A percentile compares a stretch with the other conserved stretches of the same genome.
Evolutionary conservation across 371 early-diverging fungal genomes (phyloP).

Genomic region (Umbelopsis sp.): DNA sequence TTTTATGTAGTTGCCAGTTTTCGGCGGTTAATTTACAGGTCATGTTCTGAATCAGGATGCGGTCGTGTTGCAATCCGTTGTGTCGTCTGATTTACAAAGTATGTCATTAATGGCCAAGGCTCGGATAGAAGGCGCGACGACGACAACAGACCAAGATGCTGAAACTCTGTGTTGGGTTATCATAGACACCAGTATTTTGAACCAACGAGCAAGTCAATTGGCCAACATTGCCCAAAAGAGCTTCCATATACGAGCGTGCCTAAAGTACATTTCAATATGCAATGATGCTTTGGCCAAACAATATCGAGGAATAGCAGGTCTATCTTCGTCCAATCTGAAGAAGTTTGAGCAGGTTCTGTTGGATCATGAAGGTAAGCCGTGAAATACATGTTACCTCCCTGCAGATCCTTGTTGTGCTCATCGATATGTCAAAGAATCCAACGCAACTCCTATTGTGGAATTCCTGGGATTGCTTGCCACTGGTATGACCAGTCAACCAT

Average conservation of each 20-base stretch:
- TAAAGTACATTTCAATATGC: conserved; percentile 26
- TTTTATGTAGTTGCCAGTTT: conserved; percentile 18
- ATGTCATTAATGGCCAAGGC: conserved; percentile 1
- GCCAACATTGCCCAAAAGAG: conserved; percentile 24
- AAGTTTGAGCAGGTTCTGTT: conserved; percentile 24
- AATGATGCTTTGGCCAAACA: conserved; percentile 24
- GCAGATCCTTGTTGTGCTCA: background rate
- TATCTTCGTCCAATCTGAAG: conserved; percentile 21
- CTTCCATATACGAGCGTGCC: conserved; percentile 24
- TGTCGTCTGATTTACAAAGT: background rate
- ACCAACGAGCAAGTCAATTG: conserved; percentile 24
- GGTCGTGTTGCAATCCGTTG: background rate
- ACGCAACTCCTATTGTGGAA: conserved; percentile 24
- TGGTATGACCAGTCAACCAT: conserved; percentile 25
- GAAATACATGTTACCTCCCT: background rate
- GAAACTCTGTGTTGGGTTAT: conserved; percentile 7
- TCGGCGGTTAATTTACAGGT: conserved; percentile 20
- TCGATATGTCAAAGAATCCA: background rate
- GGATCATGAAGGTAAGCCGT: conserved; percentile 23
- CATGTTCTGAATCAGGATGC: background rate
- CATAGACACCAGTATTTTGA: conserved; percentile 26
- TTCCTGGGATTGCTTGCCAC: conserved; percentile 28
- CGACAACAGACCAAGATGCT: background rate
- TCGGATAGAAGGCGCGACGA: background rate
- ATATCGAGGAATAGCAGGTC: conserved; percentile 24